Conservation (phyloP, 2,329 filamentous ascomycete species). For the Elsinoe ampelina region DNA sequence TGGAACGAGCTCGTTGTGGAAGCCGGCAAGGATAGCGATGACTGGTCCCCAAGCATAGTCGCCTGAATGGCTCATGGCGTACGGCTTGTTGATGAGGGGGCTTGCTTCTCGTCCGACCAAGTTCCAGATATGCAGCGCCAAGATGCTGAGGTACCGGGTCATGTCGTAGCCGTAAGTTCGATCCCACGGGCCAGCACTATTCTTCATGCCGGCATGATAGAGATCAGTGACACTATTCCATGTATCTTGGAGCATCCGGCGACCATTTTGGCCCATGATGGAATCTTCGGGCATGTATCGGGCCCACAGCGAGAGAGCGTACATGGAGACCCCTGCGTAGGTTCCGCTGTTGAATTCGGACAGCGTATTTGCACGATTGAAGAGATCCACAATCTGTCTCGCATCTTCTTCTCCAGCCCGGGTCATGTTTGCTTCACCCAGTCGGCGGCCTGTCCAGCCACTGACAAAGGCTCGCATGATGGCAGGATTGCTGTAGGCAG, state of each 20-base stretch:
- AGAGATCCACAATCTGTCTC: constrained; percentile 47
- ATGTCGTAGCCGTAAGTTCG: constrained; percentile 55
- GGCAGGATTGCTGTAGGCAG: constrained; percentile 50
- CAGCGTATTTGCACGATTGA: constrained; percentile 46
- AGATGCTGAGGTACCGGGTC: constrained; percentile 51
- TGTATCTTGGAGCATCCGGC: constrained; percentile 43
- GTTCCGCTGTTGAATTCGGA: constrained; percentile 56
- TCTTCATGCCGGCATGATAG: constrained; percentile 51
- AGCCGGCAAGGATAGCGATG: constrained; percentile 45
- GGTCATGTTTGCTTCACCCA: constrained; percentile 52
- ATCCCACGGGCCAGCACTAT: constrained; percentile 57
- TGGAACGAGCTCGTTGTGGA: constrained; percentile 41
- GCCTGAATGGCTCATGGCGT: constrained; percentile 49
- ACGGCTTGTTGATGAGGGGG: constrained; percentile 33
- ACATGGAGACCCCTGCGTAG: constrained; percentile 54
- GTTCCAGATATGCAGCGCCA: constrained; percentile 51
- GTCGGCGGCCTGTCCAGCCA: constrained; percentile 48
- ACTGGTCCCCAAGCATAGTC: constrained; percentile 52
- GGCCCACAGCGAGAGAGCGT: constrained; percentile 48
- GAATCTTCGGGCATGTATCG: constrained; percentile 50
- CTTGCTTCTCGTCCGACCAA: constrained; percentile 41
- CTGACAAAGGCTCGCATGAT: constrained; percentile 56
- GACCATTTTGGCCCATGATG: constrained; percentile 44
- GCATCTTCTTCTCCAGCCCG: constrained; percentile 48
- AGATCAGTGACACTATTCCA: constrained; percentile 46